phyloP scores from a whole-genome alignment of 257 asterid species.

The Phtheirospermum japonicum region DNA sequence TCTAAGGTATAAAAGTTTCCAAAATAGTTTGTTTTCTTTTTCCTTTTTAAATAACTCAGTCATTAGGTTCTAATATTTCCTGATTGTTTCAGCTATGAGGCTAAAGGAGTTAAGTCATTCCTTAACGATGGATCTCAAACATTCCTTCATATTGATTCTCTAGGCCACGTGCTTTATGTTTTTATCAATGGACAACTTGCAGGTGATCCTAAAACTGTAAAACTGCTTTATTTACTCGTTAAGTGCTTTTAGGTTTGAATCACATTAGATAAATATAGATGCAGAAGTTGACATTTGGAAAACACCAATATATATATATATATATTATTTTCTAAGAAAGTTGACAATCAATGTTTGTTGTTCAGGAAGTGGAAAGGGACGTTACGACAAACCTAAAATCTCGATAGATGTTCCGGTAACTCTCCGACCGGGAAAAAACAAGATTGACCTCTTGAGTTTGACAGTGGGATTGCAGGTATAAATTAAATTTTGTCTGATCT shows the following conservation, averaged over 20 bases:
- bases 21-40: neutral
- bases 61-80: neutral
- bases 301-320: no score
- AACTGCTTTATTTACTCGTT: neutral
- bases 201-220: slow-evolving; percentile 36
- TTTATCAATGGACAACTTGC: slow-evolving; percentile 58
- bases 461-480: slow-evolving; percentile 68
- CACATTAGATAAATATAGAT: no score
- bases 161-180: slow-evolving; percentile 60
- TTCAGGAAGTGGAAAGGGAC: slow-evolving; percentile 41
- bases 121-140: slow-evolving; percentile 46
- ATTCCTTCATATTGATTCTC: slow-evolving; percentile 51
- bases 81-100: neutral
- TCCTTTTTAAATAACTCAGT: neutral
- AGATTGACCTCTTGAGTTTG: slow-evolving; percentile 62
- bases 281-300: neutral
- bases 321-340: neutral
- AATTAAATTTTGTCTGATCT: neutral
- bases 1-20: slow-evolving; percentile 39
- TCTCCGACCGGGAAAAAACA: slow-evolving; percentile 45
- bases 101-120: slow-evolving; percentile 29
- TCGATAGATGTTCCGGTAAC: slow-evolving; percentile 45
- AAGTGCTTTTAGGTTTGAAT: neutral
- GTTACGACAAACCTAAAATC: slow-evolving; percentile 33
- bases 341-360: neutral